A percentile compares a stretch with the other conserved stretches of the same genome.
Evolutionary conservation across 2,329 filamentous ascomycete species (phyloP).

Genomic region (Penicillium occitanis): DNA sequence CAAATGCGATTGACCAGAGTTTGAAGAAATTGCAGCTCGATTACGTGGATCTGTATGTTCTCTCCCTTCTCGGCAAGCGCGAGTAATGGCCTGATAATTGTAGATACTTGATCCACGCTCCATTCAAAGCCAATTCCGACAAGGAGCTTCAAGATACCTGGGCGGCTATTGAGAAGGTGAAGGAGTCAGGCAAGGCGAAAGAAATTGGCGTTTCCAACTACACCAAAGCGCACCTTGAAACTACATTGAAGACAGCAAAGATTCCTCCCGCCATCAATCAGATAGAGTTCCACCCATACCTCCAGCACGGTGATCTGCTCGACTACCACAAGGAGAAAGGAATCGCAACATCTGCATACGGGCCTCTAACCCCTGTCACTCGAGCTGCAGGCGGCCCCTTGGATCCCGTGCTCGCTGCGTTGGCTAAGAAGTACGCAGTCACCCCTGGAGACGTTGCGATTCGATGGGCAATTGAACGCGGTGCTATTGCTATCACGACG

Average conservation of each 20-base stretch:
- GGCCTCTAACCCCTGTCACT: slow-evolving; percentile 50
- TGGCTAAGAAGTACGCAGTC: slow-evolving; percentile 64
- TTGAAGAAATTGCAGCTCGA: slow-evolving; percentile 63
- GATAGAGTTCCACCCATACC: slow-evolving; percentile 55
- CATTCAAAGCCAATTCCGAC: slow-evolving; percentile 21
- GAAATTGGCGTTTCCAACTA: slow-evolving; percentile 58
- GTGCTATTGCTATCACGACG: slow-evolving; percentile 60
- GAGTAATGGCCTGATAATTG: slow-evolving; percentile 41
- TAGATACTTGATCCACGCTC: slow-evolving; percentile 61
- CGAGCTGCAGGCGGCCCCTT: slow-evolving; percentile 58
- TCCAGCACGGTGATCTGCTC: slow-evolving; percentile 51
- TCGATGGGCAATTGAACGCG: slow-evolving; percentile 63
- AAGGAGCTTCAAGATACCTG: slow-evolving; percentile 40
- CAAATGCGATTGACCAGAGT: slow-evolving; percentile 59
- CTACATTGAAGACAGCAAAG: slow-evolving; percentile 45
- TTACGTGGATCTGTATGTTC: slow-evolving; percentile 69
- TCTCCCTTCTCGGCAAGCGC: slow-evolving; percentile 60
- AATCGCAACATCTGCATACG: slow-evolving; percentile 46
- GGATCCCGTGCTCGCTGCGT: slow-evolving; percentile 50
- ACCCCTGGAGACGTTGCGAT: slow-evolving; percentile 57
- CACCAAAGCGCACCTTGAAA: slow-evolving; percentile 49
- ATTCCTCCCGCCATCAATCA: slow-evolving; percentile 53
- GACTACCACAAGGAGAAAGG: slow-evolving; percentile 42
- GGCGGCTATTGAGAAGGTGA: slow-evolving; percentile 50
- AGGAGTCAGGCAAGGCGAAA: slow-evolving; percentile 45